Base-by-base conservation (phyloP, 2,329 filamentous ascomycete species). In the Setomelanomma holmii region DNA sequence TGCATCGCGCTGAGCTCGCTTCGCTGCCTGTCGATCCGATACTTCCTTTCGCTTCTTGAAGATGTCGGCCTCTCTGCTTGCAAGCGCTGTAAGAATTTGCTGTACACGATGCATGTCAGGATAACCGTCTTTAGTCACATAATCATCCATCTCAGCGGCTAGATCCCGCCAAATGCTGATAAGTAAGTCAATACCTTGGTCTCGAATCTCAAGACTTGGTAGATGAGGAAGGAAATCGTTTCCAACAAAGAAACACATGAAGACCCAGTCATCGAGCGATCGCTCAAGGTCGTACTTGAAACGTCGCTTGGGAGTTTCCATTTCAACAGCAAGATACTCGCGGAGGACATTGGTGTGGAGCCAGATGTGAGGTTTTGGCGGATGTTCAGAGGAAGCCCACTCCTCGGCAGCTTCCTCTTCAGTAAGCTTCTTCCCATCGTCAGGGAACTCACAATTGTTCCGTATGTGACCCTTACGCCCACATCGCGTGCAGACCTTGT, bases 211-310 rank as follows among this genome's bases (percentile, higher is more conserved):
- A 52, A 99, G 83, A 67, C 93, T 96, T n/a, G 95, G 95, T 52
- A 99, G 81, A 81, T 99, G 95, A 44, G 95, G 95, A 63, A 99
- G 79, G 78, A 99, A 99, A 79, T 99, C 96, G 76, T 99, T 99
- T 62, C 93, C 93, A 50, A 98, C 93, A 73, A 98, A 98, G 79
- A 96, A 98, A 78, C 93, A 98, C 87, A 98, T 95, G 75, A 98
- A 98, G 12, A 98, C 91, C 95, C 93, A 98, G 72, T 98, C 93
- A 75, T 98, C 95, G 53, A 98, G 85, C 21, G 93, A 93, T 60
- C 95, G 87, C 76, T 99, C 95, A 39, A 99, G 82, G 72, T 99
- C 92, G 75, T 96, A 98, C 48, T 86, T 85, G 76, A 98, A 98
- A 1, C 88, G 88, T 61, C 96, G 85, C 49, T 87, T 84, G 16